Evolutionary conservation across 306 rosid genomes (phyloP), one percentile per base, ranked within the genome.

Genomic region (Cucumis hystrix): DNA sequence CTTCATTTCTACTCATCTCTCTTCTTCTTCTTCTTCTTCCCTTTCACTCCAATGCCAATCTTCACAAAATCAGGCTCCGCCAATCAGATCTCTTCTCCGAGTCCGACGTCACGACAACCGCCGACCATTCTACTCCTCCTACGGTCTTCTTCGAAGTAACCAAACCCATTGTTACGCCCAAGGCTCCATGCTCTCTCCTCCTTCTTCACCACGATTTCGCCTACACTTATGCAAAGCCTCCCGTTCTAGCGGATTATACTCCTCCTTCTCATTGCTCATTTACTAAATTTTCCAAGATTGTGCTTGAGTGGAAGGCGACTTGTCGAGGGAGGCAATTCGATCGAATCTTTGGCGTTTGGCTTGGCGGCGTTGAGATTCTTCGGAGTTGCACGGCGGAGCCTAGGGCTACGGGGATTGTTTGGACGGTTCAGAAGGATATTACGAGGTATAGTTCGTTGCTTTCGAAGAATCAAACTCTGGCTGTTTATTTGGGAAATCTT

Each of bases 321-420:
- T 87, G 92, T 63, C 78, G 80, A 84, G 98, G 97, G 43, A 87
- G 93, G 59, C 98, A 95, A 59, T 95, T 82, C 28, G 98, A 95
- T 66, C 87, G 98, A 33, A 94, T 94, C 75, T 94, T 94, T 4
- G 97, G 98, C 14, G 92, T 92, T 3, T 94, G 98, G 97, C 97
- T 90, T 10, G 86, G 88, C 33, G 99, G 99, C 9, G 93, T 88
- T 54, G 97, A 95, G 87, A 83, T 95, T 28, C 89, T 95, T 10
- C 86, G 99, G 60, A 90, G 99, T 87, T 95, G 97, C 79, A 89
- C 97, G 0, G 97, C 97, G 2, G 98, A 95, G 79, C 97, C 97
- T 20, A 86, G 80, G 78, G 58, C 90, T 65, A 86, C 79, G 21
- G 99, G 97, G 59, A 90, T 87, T 81, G 82, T 95, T 72, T 95